Percentiles rank a stretch among this genome's conserved stretches.
phyloP scores from a whole-genome alignment of 179 eudicot genomes.

The Spinacia oleracea region DNA sequence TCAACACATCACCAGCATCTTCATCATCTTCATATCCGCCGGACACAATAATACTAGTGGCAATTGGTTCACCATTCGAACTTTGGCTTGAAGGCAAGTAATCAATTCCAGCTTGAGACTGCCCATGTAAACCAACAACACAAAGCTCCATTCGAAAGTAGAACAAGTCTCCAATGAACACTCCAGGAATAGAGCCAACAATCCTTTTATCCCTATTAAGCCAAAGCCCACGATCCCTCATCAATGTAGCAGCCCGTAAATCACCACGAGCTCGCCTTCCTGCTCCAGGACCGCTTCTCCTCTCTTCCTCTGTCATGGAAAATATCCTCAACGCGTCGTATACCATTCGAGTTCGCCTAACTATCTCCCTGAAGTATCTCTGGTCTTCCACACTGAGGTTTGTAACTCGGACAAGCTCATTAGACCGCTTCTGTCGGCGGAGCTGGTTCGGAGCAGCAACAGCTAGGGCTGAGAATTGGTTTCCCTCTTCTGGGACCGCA shows the following conservation, averaged over 20 bases:
- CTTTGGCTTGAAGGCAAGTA: slow-evolving; percentile 68
- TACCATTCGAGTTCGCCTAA: slow-evolving; percentile 62
- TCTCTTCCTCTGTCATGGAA: slow-evolving; percentile 50
- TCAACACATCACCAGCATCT: slow-evolving; percentile 73
- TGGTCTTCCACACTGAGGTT: slow-evolving; percentile 54
- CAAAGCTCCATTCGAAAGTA: slow-evolving; percentile 86
- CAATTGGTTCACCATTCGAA: slow-evolving; percentile 86
- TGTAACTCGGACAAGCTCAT: slow-evolving; percentile 76
- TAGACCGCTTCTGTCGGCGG: slow-evolving; percentile 40
- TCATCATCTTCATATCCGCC: slow-evolving; percentile 94
- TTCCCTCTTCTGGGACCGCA: slow-evolving; percentile 32
- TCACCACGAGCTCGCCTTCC: slow-evolving; percentile 56
- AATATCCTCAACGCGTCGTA: slow-evolving; percentile 64
- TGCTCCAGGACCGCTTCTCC: slow-evolving; percentile 28
- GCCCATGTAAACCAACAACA: slow-evolving; percentile 87
- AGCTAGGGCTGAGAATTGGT: slow-evolving; percentile 11
- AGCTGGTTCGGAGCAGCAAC: slow-evolving; percentile 19
- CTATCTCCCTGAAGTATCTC: slow-evolving; percentile 61
- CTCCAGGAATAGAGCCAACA: slow-evolving; percentile 85
- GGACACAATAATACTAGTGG: slow-evolving; percentile 82
- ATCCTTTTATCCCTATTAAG: slow-evolving; percentile 74
- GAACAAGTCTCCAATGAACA: slow-evolving; percentile 75
- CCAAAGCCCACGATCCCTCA: slow-evolving; percentile 75
- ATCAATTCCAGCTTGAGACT: slow-evolving; percentile 84
- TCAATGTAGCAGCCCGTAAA: slow-evolving; percentile 49